Evolutionary conservation across 768 basidiomycete genomes (phyloP).

Genomic region (Asterophora lycoperdoides): DNA sequence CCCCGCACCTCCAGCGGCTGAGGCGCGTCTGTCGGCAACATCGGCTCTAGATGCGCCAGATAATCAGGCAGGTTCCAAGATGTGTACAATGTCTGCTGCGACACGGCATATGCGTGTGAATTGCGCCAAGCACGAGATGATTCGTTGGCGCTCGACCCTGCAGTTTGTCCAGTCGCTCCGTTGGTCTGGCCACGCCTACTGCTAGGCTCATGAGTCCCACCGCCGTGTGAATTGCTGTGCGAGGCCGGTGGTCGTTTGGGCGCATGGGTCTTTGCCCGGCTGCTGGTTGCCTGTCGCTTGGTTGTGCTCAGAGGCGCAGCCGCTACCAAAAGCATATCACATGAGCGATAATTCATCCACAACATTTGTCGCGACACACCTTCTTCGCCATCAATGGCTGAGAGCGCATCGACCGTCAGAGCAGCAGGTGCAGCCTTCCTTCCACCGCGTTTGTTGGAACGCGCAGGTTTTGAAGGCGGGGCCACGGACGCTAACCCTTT

Average conservation of each 20-base stretch:
- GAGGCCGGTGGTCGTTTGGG: constrained; percentile 39
- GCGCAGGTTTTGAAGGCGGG: constrained; percentile 28
- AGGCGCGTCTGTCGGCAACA: constrained; percentile 74
- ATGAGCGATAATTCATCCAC: constrained; percentile 6
- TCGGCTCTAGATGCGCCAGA: constrained; percentile 77
- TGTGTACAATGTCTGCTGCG: constrained; percentile 74
- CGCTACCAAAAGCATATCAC: constrained; percentile 9
- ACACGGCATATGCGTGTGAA: constrained; percentile 74
- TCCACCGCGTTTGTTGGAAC: constrained; percentile 42
- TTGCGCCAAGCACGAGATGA: constrained; percentile 68
- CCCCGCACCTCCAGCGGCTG: constrained; percentile 69
- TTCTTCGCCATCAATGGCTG: constrained; percentile 55
- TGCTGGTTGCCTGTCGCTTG: constrained; percentile 35
- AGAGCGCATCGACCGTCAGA: constrained; percentile 27
- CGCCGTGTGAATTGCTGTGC: constrained; percentile 23
- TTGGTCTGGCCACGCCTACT: constrained; percentile 46
- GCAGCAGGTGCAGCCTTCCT: constrained; percentile 30
- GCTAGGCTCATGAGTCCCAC: constrained; percentile 39
- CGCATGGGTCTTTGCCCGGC: constrained; percentile 38
- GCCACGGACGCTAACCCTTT: constrained; percentile 27
- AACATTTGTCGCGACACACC: constrained; percentile 35
- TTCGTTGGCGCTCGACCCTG: constrained; percentile 38
- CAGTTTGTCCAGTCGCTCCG: constrained; percentile 32
- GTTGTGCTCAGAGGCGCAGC: constrained; percentile 10
- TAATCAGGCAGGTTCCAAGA: constrained; percentile 95